Evolutionary conservation across 805 yeast species (phyloP).

Genomic region (Candida sakaeoensis): DNA sequence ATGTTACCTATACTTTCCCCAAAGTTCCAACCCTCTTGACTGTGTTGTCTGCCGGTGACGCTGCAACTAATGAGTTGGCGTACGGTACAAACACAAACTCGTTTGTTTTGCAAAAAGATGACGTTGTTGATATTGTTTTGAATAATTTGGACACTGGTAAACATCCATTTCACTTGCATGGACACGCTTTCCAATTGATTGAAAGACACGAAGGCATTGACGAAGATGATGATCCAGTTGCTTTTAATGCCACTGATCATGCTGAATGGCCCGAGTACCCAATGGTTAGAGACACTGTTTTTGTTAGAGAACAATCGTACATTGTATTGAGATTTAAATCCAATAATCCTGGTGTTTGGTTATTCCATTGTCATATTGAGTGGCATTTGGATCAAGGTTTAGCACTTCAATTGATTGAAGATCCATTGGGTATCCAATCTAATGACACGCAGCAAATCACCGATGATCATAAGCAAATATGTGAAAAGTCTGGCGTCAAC

Average conservation of each 20-base stretch:
- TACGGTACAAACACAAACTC: conserved; percentile 73
- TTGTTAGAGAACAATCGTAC: conserved; percentile 65
- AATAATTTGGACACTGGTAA: conserved; percentile 78
- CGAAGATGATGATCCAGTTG: conserved; percentile 52
- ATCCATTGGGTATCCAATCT: conserved; percentile 51
- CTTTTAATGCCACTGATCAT: conserved; percentile 37
- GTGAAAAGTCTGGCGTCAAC: conserved; percentile 53
- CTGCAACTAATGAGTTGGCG: conserved; percentile 53
- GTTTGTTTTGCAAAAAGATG: conserved; percentile 54
- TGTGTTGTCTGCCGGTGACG: conserved; percentile 57
- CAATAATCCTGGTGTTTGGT: conserved; percentile 91
- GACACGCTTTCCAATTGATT: conserved; percentile 65
- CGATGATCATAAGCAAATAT: conserved; percentile 55
- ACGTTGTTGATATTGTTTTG: conserved; percentile 69
- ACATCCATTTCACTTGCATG: conserved; percentile 79
- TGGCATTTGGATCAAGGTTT: conserved; percentile 84
- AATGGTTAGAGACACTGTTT: conserved; percentile 65
- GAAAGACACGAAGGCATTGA: conserved; percentile 48
- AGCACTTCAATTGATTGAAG: conserved; percentile 68
- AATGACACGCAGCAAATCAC: conserved; percentile 51
- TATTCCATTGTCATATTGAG: conserved; percentile 88
- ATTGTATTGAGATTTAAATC: conserved; percentile 71
- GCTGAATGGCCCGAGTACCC: conserved; percentile 56
- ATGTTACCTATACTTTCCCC: conserved; percentile 60
- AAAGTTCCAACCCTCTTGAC: conserved; percentile 68